phyloP scores from a whole-genome alignment of 805 yeast species.

The Candida khao-thaluensis region DNA sequence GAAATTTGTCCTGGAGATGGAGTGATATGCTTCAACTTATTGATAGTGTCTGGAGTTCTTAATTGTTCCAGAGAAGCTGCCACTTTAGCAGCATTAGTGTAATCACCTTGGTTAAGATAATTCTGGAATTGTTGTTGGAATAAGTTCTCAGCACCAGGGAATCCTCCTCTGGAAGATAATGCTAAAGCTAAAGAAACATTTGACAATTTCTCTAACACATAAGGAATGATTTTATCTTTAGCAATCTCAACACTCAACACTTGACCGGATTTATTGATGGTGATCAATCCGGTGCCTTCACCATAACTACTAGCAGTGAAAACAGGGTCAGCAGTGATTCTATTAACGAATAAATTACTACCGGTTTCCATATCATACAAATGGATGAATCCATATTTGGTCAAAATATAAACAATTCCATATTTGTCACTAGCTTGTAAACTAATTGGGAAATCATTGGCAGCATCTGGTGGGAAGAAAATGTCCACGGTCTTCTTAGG shows the following conservation, averaged over 20 bases:
- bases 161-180: slow-evolving; percentile 91
- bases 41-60: slow-evolving; percentile 92
- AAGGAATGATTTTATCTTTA: slow-evolving; percentile 81
- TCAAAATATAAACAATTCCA: slow-evolving; percentile 84
- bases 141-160: slow-evolving; percentile 94
- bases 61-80: slow-evolving; percentile 93
- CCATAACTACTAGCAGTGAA: slow-evolving; percentile 82
- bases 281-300: slow-evolving; percentile 77
- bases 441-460: slow-evolving; percentile 94
- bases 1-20: slow-evolving; percentile 94
- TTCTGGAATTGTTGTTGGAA: slow-evolving; percentile 90
- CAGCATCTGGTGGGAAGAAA: slow-evolving; percentile 95
- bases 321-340: slow-evolving; percentile 94
- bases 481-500: slow-evolving; percentile 88
- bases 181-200: slow-evolving; percentile 85
- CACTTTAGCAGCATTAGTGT: slow-evolving; percentile 88
- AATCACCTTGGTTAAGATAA: slow-evolving; percentile 80
- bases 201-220: slow-evolving; percentile 79
- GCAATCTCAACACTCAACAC: slow-evolving; percentile 90
- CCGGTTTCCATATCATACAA: slow-evolving; percentile 93
- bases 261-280: slow-evolving; percentile 93
- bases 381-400: slow-evolving; percentile 96
- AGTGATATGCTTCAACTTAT: slow-evolving; percentile 85
- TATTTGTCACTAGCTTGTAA: slow-evolving; percentile 81
- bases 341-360: slow-evolving; percentile 86